Percentiles rank a stretch among this genome's conserved stretches.
Evolutionary conservation across 208 protist species (phyloP).

Genomic region (Wallacemonas sp.): DNA sequence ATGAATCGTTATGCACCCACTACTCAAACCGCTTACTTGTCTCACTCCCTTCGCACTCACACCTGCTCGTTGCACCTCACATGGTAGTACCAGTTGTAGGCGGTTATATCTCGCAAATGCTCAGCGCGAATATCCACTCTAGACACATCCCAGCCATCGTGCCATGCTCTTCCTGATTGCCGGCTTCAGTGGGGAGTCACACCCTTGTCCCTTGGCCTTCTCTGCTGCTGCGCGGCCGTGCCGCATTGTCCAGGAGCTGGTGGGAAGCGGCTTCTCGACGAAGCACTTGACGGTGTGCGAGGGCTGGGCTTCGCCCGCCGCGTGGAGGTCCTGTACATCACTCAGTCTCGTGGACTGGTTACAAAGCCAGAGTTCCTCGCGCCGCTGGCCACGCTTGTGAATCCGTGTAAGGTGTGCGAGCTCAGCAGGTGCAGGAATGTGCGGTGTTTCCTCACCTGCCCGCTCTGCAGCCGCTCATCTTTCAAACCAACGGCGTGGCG

Average conservation of each 20-base stretch:
- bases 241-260: slow-evolving; percentile 2
- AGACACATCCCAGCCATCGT: no score
- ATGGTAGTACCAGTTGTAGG: no score
- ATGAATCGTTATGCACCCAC: no score
- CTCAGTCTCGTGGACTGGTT: not conserved
- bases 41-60: no score
- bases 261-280: slow-evolving; percentile 3
- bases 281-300: not conserved
- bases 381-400: not conserved
- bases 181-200: not conserved
- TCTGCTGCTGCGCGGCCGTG: slow-evolving; percentile 2
- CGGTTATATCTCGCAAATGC: no score
- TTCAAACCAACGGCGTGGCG: not conserved
- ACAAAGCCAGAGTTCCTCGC: not conserved
- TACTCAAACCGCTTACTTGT: no score
- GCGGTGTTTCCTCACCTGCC: slow-evolving; percentile 6
- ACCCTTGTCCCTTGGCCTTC: not conserved
- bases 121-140: no score
- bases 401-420: slow-evolving; percentile 4
- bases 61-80: no score
- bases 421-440: not conserved
- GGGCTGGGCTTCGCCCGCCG: not conserved
- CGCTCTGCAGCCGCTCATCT: not conserved
- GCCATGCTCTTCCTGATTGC: slow-evolving; percentile 5
- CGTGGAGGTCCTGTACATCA: slow-evolving; percentile 7